These are phyloP conservation scores for Plasmodium inui DNA, from an alignment of 169 alveolate genomes.

Conservation along the genomic window DNA sequence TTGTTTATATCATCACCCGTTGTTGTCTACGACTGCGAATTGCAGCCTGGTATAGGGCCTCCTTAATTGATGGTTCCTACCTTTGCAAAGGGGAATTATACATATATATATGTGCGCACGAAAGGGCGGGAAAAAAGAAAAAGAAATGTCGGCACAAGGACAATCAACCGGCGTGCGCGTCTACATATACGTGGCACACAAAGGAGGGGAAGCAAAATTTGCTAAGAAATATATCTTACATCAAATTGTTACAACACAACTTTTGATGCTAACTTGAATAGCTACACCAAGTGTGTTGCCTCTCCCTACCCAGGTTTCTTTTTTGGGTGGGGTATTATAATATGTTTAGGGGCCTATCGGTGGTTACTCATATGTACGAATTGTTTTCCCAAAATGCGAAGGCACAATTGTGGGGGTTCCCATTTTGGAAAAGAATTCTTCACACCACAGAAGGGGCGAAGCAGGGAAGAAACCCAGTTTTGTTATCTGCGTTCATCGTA, in stretches of 20 bases:
- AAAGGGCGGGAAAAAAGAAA: neutral
- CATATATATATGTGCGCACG: neutral
- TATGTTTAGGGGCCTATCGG: neutral
- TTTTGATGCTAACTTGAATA: neutral
- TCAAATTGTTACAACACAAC: neutral
- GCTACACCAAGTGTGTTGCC: neutral
- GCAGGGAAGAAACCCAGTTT: neutral
- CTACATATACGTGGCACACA: neutral
- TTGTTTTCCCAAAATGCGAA: neutral
- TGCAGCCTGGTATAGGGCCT: neutral
- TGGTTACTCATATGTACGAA: neutral
- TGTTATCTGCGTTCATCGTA: neutral
- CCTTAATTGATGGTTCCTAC: neutral
- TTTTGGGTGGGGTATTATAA: neutral
- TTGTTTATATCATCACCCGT: neutral
- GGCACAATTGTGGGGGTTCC: neutral
- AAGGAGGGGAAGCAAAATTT: neutral
- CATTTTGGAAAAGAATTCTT: neutral
- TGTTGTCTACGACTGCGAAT: neutral
- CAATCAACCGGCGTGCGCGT: neutral
- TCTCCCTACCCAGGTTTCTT: neutral
- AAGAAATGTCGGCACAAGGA: neutral
- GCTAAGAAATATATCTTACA: neutral
- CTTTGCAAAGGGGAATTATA: neutral
- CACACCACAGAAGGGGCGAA: neutral